Evolutionary conservation across 1,139 yeast species (phyloP), one percentile per base, ranked within the genome.

Genomic region (Fermentozyma sake): DNA sequence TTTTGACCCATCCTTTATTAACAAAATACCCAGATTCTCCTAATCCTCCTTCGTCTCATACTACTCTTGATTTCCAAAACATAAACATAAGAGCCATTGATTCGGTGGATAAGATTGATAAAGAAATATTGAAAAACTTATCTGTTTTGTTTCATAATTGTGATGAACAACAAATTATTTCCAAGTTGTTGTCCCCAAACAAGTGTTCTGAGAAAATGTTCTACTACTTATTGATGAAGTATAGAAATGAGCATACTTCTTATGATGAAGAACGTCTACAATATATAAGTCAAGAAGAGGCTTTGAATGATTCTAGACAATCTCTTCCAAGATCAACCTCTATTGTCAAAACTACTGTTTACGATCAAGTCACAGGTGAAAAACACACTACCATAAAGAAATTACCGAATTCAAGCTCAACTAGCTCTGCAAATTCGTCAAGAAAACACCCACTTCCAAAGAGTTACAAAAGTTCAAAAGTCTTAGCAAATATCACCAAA

Each of bases 91-190:
- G 60, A 35, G 72, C 78, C 22, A 61, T 84, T 22, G 55, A 57
- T 18, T 62, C 76, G 3, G 58, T 55, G 22, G 64, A 61, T 10
- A 82, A 78, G 28, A 79, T 91, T 31, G 97, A 91, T 55, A 64
- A 65, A 34, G 95, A 87, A 47, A 85, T 91, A 28, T 65, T 91
- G 44, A 81, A 84, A 46, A 89, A 86, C 46, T 66, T 93, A 41
- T 85, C 86, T 31, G 87, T 89, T 16, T 61, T 91, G 33, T 91
- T 96, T 79, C 97, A 89, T 52, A 95, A 95, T 27, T 84, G 86
- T 33, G 68, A 76, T 20, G 74, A 75, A 33, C 68, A 73, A 12
- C 58, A 71, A 8, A 76, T 91, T 20, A 60, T 83, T 20, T 55
- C 72, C 6, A 72, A 77, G 34, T 63, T 91, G 23, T 44, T 81